Percentiles rank a stretch among this genome's conserved stretches.
Evolutionary conservation across 202 grass and related monocot genomes (phyloP).

Genomic region (Saccharum hybrid): DNA sequence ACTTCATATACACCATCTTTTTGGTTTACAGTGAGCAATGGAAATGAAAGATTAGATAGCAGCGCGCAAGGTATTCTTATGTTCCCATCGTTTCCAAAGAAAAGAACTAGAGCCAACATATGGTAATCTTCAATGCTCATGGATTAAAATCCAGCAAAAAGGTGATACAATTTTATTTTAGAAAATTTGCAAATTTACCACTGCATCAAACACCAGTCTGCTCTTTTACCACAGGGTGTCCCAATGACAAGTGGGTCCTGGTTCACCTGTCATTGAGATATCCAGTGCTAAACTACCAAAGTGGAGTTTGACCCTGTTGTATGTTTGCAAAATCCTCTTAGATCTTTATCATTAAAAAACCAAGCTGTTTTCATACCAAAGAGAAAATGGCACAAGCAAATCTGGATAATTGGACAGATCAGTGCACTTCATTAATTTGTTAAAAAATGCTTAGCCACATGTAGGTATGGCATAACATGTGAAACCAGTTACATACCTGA

Average conservation of each 20-base stretch:
- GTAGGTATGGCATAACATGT: constrained; percentile 10
- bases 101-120: constrained; percentile 8
- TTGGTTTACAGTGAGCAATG: background rate
- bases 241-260: background rate
- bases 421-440: constrained; percentile 4
- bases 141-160: background rate
- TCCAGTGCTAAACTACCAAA: background rate
- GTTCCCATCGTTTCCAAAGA: background rate
- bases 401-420: constrained; percentile 9
- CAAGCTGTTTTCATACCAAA: background rate
- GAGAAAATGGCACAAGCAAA: background rate
- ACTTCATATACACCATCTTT: background rate
- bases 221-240: background rate
- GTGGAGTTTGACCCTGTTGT: background rate
- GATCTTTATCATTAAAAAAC: background rate
- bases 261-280: background rate
- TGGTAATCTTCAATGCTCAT: background rate
- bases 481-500: constrained; percentile 47
- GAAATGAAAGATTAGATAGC: background rate
- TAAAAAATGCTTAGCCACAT: constrained; percentile 7
- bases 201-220: background rate
- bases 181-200: background rate
- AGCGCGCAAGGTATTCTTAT: background rate
- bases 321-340: background rate
- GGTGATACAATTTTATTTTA: background rate